phyloP scores from a whole-genome alignment of 192 early-diverging fungal genomes.

The Entomortierella beljakovae region DNA sequence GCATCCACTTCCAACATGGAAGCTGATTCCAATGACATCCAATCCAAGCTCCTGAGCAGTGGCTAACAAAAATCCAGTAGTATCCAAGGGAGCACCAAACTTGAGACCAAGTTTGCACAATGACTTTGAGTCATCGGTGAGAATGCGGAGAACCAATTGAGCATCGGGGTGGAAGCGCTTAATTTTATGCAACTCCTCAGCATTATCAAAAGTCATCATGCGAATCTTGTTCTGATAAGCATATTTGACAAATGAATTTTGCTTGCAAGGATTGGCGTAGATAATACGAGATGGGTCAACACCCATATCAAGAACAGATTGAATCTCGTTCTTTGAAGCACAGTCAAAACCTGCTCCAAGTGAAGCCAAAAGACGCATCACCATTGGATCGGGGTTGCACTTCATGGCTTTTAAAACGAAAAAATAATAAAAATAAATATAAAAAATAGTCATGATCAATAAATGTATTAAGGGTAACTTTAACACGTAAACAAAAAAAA shows the following conservation, averaged over 20 bases:
- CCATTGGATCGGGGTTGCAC: constrained; percentile 92
- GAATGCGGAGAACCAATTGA: constrained; percentile 89
- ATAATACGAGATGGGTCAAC: constrained; percentile 85
- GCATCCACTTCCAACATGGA: constrained; percentile 98
- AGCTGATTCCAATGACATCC: constrained; percentile 90
- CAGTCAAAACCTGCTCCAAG: constrained; percentile 97
- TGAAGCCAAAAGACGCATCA: constrained; percentile 83
- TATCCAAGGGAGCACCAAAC: constrained; percentile 90
- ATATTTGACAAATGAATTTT: constrained; percentile 92
- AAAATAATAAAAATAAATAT: neutral
- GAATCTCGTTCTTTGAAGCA: constrained; percentile 93
- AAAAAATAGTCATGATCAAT: neutral
- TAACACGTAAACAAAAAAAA: neutral
- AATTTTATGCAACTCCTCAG: constrained; percentile 97
- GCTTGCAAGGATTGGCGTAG: constrained; percentile 99
- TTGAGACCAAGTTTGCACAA: constrained; percentile 94
- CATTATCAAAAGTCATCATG: constrained; percentile 99
- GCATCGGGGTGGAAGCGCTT: constrained; percentile 84
- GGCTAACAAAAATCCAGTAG: constrained; percentile 75
- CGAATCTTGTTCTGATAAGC: constrained; percentile 80
- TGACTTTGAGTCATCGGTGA: constrained; percentile 94
- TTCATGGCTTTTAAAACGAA: constrained; percentile 81
- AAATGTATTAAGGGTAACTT: neutral
- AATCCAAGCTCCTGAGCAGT: constrained; percentile 84
- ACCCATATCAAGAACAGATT: constrained; percentile 79